Percentiles rank a stretch among this genome's conserved stretches.
These are phyloP conservation scores for Blastocystis sp. DNA, from an alignment of 352 stramenopile genomes.

Conservation along the genomic window DNA sequence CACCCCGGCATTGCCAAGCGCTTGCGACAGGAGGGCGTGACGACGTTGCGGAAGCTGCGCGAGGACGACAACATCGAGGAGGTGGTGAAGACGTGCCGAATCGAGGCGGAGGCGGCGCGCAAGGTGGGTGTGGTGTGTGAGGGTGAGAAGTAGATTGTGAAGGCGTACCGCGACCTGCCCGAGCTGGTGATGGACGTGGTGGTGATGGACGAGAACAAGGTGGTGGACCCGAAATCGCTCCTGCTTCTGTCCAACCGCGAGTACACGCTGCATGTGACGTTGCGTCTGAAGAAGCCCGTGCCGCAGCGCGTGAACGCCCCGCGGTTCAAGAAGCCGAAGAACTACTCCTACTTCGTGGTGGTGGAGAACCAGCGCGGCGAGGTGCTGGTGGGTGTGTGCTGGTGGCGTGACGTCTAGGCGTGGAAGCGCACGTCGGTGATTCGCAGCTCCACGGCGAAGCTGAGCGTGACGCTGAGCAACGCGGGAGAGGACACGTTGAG, in stretches of 20 bases:
- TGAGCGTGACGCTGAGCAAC: neutral
- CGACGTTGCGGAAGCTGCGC: slow-evolving; percentile 29
- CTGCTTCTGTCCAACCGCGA: slow-evolving; percentile 28
- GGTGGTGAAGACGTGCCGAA: neutral
- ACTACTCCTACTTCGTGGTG: slow-evolving; percentile 65
- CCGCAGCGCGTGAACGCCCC: slow-evolving; percentile 57
- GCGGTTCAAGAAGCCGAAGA: slow-evolving; percentile 69
- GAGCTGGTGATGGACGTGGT: neutral
- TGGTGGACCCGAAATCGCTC: neutral
- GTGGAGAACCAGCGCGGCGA: neutral
- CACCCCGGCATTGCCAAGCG: slow-evolving; percentile 33
- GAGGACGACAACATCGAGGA: neutral
- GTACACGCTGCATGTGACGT: slow-evolving; percentile 21
- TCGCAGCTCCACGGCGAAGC: neutral
- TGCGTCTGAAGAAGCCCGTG: slow-evolving; percentile 23
- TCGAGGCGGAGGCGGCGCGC: neutral
- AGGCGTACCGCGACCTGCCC: slow-evolving; percentile 40
- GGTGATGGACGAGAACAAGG: slow-evolving; percentile 18
- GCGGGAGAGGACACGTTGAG: slow-evolving; percentile 4
- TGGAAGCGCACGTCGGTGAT: slow-evolving; percentile 60
- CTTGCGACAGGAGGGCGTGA: slow-evolving; percentile 25
- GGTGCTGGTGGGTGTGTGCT: slow-evolving; percentile 18
- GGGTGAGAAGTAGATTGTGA: slow-evolving; percentile 47
- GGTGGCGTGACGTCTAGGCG: neutral
- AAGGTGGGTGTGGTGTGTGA: neutral